These are phyloP conservation scores for Torrubiella hemipterigena DNA, from an alignment of 2,329 filamentous ascomycete genomes.

Conservation along the genomic window DNA sequence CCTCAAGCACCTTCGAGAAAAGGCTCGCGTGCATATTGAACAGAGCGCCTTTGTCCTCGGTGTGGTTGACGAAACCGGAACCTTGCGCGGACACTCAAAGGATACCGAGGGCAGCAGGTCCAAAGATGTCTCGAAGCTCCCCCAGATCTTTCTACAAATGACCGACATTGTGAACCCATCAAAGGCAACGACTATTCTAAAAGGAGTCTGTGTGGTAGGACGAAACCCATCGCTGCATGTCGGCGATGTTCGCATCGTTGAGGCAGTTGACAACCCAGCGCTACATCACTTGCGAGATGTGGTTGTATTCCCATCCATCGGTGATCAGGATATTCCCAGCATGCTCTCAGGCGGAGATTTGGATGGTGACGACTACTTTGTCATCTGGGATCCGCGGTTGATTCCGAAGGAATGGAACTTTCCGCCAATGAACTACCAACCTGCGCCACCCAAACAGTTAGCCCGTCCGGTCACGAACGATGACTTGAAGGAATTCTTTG, in stretches of 20 bases:
- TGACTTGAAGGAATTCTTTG: slow-evolving; percentile 76
- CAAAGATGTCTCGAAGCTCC: slow-evolving; percentile 43
- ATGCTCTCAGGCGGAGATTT: slow-evolving; percentile 97
- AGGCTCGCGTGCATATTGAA: slow-evolving; percentile 72
- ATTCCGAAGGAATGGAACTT: slow-evolving; percentile 60
- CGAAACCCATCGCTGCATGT: slow-evolving; percentile 91
- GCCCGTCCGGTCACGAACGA: slow-evolving; percentile 53
- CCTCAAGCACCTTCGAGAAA: slow-evolving; percentile 83
- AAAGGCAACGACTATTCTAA: slow-evolving; percentile 49
- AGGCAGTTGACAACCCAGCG: slow-evolving; percentile 63
- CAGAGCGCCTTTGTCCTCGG: slow-evolving; percentile 81
- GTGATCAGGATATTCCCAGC: slow-evolving; percentile 73
- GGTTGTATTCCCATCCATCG: slow-evolving; percentile 73
- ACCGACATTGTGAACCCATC: slow-evolving; percentile 43
- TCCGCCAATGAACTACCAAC: slow-evolving; percentile 65
- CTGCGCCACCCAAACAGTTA: slow-evolving; percentile 42
- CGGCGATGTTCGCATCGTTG: slow-evolving; percentile 80
- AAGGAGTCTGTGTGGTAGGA: slow-evolving; percentile 71
- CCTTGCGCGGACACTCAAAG: slow-evolving; percentile 59
- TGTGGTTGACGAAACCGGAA: slow-evolving; percentile 74
- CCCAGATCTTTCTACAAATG: slow-evolving; percentile 84
- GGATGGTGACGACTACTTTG: slow-evolving; percentile 90
- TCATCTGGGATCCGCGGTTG: slow-evolving; percentile 77
- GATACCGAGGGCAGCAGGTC: slow-evolving; percentile 24
- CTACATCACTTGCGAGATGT: slow-evolving; percentile 72